Conservation (phyloP, 495 filamentous ascomycete species). For the Cryomyces minteri region DNA sequence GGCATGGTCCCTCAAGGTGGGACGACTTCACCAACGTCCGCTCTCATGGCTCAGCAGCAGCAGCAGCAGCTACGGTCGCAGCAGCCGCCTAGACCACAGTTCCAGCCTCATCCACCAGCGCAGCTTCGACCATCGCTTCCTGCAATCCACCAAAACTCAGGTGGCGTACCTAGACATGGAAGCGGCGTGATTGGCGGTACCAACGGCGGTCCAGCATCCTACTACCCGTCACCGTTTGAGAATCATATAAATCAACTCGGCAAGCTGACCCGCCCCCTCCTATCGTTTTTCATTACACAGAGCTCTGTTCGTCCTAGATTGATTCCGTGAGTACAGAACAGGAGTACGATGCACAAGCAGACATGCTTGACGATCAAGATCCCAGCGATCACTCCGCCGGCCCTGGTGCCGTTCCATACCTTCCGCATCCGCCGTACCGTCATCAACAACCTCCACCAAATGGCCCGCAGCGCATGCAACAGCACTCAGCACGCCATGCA, state of each 20-base stretch:
- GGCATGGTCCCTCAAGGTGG: slow-evolving; percentile 49
- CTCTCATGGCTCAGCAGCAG: slow-evolving; percentile 32
- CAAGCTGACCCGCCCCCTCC: slow-evolving; percentile 53
- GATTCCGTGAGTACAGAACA: slow-evolving; percentile 77
- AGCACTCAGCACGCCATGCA: slow-evolving; percentile 3
- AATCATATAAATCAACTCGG: slow-evolving; percentile 95
- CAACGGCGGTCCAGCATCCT: slow-evolving; percentile 22
- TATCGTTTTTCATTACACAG: slow-evolving; percentile 33
- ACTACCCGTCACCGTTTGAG: slow-evolving; percentile 75
- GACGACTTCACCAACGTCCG: slow-evolving; percentile 48
- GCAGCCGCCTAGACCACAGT: slow-evolving; percentile 21
- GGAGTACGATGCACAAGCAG: slow-evolving; percentile 94
- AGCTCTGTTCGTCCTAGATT: slow-evolving; percentile 69
- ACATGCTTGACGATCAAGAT: slow-evolving; percentile 76
- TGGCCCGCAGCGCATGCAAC: slow-evolving; percentile 3
- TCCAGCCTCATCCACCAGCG: slow-evolving; percentile 11
- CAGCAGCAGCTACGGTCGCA: slow-evolving; percentile 22
- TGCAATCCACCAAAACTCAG: slow-evolving; percentile 13
- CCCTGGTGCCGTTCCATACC: slow-evolving; percentile 49
- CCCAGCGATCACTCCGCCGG: slow-evolving; percentile 31
- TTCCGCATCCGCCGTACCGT: slow-evolving; percentile 24
- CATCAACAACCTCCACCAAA: slow-evolving; percentile 17
- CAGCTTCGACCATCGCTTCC: slow-evolving; percentile 15
- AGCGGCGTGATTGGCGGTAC: slow-evolving; percentile 16
- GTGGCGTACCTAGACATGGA: slow-evolving; percentile 13